Conservation (phyloP, 768 basidiomycete species). For the Suillus brevipes region DNA sequence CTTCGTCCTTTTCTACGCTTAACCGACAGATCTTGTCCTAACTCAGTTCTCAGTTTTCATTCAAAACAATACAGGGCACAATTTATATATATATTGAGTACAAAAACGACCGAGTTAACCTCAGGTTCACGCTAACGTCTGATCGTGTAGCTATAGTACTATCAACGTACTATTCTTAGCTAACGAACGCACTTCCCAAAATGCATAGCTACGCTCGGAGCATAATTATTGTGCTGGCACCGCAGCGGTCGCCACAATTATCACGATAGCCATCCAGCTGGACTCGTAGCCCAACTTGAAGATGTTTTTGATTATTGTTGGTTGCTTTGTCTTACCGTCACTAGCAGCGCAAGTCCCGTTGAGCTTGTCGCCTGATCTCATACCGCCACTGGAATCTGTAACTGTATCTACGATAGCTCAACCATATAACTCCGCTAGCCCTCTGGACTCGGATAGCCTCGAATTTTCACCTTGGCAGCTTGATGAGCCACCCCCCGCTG, state of each 20-base stretch:
- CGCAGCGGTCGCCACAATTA: background rate
- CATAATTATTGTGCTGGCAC: no score
- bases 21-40: no score
- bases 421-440: background rate
- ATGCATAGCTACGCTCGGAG: no score
- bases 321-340: background rate
- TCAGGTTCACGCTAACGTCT: no score
- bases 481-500: constrained; percentile 21
- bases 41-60: no score
- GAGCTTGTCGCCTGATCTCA: background rate
- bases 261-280: background rate
- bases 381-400: background rate
- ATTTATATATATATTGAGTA: no score
- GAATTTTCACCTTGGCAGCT: constrained; percentile 23
- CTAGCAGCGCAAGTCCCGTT: background rate
- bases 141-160: no score
- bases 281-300: background rate
- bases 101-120: no score
- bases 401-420: background rate
- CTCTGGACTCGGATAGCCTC: background rate
- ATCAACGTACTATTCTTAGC: no score
- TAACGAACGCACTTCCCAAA: no score
- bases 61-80: no score
- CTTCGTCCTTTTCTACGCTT: no score
- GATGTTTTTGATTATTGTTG: background rate